Evolutionary conservation across 116 monocot genomes (phyloP).

Genomic region (Cymodocea nodosa): DNA sequence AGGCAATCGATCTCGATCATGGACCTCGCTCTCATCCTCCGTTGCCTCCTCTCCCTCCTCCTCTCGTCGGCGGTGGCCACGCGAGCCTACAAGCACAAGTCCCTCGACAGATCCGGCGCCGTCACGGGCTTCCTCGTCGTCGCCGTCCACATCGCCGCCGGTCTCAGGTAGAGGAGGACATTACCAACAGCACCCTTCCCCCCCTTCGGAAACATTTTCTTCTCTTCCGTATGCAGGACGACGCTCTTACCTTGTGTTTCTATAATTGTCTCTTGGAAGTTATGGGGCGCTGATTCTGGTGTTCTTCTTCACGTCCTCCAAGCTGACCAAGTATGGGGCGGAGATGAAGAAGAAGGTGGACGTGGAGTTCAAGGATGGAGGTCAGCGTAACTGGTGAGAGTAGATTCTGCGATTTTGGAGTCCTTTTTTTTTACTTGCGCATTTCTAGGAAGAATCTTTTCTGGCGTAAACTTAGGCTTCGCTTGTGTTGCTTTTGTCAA

Average conservation of each 20-base stretch:
- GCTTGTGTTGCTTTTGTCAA: too few species aligned
- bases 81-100: slow-evolving; percentile 38
- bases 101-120: slow-evolving; percentile 64
- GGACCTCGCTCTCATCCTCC: slow-evolving; percentile 10
- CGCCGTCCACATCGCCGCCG: slow-evolving; percentile 56
- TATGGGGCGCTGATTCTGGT: slow-evolving; percentile 68
- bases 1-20: neutral
- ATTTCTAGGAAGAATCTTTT: too few species aligned
- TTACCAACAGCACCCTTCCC: too few species aligned
- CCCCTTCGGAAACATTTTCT: neutral
- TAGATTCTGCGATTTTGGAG: neutral
- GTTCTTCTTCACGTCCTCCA: slow-evolving; percentile 85
- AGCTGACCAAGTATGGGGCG: slow-evolving; percentile 59
- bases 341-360: slow-evolving; percentile 60
- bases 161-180: slow-evolving; percentile 56
- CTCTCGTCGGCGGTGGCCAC: slow-evolving; percentile 30
- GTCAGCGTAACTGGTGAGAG: slow-evolving; percentile 80
- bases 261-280: slow-evolving; percentile 16
- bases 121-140: slow-evolving; percentile 64
- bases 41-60: slow-evolving; percentile 19
- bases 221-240: slow-evolving; percentile 1
- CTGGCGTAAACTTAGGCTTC: too few species aligned
- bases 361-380: slow-evolving; percentile 74
- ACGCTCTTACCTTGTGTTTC: neutral
- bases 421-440: too few species aligned